phyloP scores from a whole-genome alignment of 345 rosid species.

The Litchi chinensis region DNA sequence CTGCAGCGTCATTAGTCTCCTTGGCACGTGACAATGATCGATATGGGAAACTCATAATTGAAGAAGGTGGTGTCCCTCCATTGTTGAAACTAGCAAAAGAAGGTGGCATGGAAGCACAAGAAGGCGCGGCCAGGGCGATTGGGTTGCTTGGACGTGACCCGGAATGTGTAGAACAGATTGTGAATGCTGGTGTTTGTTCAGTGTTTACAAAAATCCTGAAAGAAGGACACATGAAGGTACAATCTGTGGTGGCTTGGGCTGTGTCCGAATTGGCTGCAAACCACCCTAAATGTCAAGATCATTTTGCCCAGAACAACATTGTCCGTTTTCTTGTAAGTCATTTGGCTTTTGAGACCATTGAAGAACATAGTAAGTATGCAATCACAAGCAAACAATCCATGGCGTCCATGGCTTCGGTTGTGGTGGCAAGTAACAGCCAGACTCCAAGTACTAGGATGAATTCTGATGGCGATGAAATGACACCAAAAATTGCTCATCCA shows the following conservation, averaged over 20 bases:
- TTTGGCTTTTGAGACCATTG: conserved; percentile 83
- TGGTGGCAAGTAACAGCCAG: conserved; percentile 44
- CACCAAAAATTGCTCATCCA: conserved; percentile 40
- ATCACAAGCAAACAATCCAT: conserved; percentile 49
- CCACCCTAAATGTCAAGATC: conserved; percentile 72
- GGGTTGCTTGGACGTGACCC: conserved; percentile 74
- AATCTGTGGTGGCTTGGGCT: conserved; percentile 72
- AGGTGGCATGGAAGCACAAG: conserved; percentile 77
- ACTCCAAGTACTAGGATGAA: neutral
- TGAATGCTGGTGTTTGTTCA: conserved; percentile 68
- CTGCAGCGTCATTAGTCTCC: conserved; percentile 77
- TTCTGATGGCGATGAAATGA: conserved; percentile 25
- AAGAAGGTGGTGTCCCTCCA: conserved; percentile 89
- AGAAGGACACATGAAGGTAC: conserved; percentile 82
- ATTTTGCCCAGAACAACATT: conserved; percentile 69
- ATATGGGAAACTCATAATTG: conserved; percentile 72
- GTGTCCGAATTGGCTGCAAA: conserved; percentile 65
- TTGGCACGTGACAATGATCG: conserved; percentile 80
- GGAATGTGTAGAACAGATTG: conserved; percentile 77
- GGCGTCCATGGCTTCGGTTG: conserved; percentile 51
- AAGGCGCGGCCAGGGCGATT: conserved; percentile 78
- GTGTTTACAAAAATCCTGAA: conserved; percentile 80
- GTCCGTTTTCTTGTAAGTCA: conserved; percentile 80
- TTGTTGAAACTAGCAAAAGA: conserved; percentile 76
- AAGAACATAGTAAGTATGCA: conserved; percentile 72